Conservation (phyloP, 352 stramenopile species). For the Phytopythium boreale region DNA sequence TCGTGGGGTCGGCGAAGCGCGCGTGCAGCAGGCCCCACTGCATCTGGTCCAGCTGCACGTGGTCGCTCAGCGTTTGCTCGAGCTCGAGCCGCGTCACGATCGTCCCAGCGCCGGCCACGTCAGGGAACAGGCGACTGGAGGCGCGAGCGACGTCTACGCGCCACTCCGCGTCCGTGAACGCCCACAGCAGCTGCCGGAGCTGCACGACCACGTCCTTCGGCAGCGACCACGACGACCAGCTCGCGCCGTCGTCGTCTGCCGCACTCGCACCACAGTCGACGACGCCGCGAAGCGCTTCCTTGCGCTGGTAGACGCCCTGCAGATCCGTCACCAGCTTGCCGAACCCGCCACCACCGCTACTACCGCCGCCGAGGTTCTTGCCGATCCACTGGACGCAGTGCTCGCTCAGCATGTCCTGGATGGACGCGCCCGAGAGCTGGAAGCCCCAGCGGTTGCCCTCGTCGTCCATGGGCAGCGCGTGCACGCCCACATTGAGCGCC, state of each 20-base stretch:
- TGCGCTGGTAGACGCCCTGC: conserved; percentile 35
- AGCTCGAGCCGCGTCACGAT: conserved; percentile 32
- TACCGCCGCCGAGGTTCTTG: conserved; percentile 20
- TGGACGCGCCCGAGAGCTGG: conserved; percentile 32
- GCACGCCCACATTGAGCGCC: conserved; percentile 31
- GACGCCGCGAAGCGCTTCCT: conserved; percentile 35
- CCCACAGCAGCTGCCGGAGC: conserved; percentile 49
- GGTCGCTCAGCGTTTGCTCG: conserved; percentile 31
- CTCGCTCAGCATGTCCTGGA: conserved; percentile 48
- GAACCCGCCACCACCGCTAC: conserved; percentile 19
- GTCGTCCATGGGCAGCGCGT: conserved; percentile 47
- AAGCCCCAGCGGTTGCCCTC: conserved; percentile 55
- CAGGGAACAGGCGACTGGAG: conserved; percentile 13
- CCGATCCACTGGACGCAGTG: conserved; percentile 66
- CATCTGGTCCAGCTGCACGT: conserved; percentile 23
- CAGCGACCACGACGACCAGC: conserved; percentile 8
- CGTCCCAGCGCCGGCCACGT: background rate
- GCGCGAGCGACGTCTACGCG: conserved; percentile 29
- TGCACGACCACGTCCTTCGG: conserved; percentile 23
- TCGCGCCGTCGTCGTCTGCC: conserved; percentile 2
- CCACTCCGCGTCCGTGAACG: conserved; percentile 45
- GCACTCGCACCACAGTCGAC: conserved; percentile 14
- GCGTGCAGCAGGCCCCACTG: conserved; percentile 50
- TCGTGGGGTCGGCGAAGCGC: conserved; percentile 36
- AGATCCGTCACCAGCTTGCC: conserved; percentile 56